These are phyloP conservation scores for Fusarium duplospermum DNA, from an alignment of 2,329 filamentous ascomycete genomes.

Conservation along the genomic window DNA sequence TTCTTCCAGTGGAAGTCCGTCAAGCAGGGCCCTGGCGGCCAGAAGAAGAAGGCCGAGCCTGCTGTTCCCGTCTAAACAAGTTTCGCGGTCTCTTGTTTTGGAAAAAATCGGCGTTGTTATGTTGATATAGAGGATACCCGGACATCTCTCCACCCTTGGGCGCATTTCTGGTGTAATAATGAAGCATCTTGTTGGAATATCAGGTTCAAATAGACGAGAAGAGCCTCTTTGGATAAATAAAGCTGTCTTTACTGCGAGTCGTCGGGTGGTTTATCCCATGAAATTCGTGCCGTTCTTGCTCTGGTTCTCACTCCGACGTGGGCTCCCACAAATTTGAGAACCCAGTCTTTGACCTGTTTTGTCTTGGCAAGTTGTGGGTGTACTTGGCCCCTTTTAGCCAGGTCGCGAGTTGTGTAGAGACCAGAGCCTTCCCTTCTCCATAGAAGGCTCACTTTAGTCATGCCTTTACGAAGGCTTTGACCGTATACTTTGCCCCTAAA, in stretches of 20 bases:
- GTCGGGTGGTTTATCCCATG: slow-evolving; percentile 56
- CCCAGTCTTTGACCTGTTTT: slow-evolving; percentile 78
- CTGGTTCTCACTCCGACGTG: slow-evolving; percentile 39
- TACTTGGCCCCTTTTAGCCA: slow-evolving; percentile 50
- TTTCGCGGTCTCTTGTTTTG: not conserved
- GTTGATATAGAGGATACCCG: slow-evolving; percentile 43
- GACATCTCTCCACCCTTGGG: slow-evolving; percentile 37
- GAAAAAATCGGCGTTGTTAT: slow-evolving; percentile 24
- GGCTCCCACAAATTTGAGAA: slow-evolving; percentile 73
- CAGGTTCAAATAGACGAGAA: not conserved
- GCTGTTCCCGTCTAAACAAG: slow-evolving; percentile 38
- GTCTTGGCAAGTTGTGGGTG: slow-evolving; percentile 72
- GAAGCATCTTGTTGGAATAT: not conserved
- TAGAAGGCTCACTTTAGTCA: slow-evolving; percentile 77
- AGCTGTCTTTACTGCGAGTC: slow-evolving; percentile 51
- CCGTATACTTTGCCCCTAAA: slow-evolving; percentile 86
- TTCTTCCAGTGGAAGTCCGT: slow-evolving; percentile 66
- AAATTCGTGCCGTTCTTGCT: slow-evolving; percentile 30
- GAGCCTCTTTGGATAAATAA: slow-evolving; percentile 7
- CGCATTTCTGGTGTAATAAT: slow-evolving; percentile 27
- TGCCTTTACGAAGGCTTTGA: slow-evolving; percentile 78
- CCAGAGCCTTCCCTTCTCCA: slow-evolving; percentile 65
- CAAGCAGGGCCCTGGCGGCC: slow-evolving; percentile 53
- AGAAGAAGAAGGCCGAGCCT: slow-evolving; percentile 44
- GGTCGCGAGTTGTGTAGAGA: slow-evolving; percentile 65